These are phyloP conservation scores for Crithidia thermophila DNA, from an alignment of 208 protist species.

Conservation along the genomic window DNA sequence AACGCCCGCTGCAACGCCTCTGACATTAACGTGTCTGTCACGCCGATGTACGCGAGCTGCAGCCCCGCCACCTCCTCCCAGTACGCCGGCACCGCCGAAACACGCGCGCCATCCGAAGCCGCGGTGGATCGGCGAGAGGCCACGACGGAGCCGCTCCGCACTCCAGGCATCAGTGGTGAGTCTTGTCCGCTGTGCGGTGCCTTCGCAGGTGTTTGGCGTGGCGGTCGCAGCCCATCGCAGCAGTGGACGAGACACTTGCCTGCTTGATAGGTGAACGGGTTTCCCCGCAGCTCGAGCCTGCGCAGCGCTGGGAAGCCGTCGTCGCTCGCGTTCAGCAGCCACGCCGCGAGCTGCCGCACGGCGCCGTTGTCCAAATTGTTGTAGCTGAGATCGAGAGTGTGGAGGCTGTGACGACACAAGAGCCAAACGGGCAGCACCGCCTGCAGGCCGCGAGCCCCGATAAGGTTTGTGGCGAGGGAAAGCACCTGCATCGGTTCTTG, in stretches of 20 bases:
- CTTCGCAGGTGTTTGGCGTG: neutral
- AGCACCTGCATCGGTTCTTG: constrained; percentile 29
- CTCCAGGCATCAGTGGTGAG: too few relatives aligned
- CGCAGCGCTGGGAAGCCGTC: constrained; percentile 43
- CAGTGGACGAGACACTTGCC: constrained; percentile 58
- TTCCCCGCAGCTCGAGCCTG: constrained; percentile 55
- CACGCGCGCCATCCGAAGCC: too few relatives aligned
- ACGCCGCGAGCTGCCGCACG: constrained; percentile 24
- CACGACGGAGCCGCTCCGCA: too few relatives aligned
- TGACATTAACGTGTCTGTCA: constrained; percentile 26
- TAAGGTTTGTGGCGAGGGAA: constrained; percentile 44
- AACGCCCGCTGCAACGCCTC: constrained; percentile 2
- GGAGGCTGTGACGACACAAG: constrained; percentile 39
- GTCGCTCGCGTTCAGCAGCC: constrained; percentile 12
- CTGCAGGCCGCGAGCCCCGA: constrained; percentile 50
- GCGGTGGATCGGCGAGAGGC: too few relatives aligned
- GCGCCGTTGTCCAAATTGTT: constrained; percentile 51
- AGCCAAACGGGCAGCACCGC: constrained; percentile 38
- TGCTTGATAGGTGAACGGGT: constrained; percentile 66
- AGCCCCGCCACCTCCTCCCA: constrained; percentile 12
- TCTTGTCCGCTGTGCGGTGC: neutral
- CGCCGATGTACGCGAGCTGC: constrained; percentile 22
- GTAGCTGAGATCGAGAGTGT: constrained; percentile 53
- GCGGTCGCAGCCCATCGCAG: constrained; percentile 37
- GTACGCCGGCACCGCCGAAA: neutral